Conservation (phyloP, 306 rosid species). For the Pachyrhizus erosus region DNA sequence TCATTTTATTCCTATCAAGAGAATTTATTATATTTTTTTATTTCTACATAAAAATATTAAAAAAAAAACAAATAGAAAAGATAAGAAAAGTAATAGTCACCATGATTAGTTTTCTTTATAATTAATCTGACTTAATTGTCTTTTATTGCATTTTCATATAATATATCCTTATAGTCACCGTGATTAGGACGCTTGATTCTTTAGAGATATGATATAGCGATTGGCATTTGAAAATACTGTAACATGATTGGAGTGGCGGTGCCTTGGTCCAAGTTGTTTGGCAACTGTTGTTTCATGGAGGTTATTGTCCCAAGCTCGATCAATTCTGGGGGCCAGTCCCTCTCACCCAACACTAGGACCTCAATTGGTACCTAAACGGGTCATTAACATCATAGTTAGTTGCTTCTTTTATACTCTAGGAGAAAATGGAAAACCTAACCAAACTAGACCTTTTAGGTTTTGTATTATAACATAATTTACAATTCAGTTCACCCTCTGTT, state of each 20-base stretch:
- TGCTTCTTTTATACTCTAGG: not conserved
- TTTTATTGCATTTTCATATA: not conserved
- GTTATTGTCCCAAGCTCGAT: conserved; percentile 2
- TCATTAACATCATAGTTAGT: not conserved
- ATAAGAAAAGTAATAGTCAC: no score
- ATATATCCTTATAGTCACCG: not conserved
- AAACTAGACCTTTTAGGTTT: not conserved
- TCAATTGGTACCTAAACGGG: not conserved
- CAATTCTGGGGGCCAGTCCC: not conserved
- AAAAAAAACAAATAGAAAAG: no score
- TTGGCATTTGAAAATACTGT: conserved; percentile 11
- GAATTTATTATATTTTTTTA: no score
- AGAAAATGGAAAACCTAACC: not conserved
- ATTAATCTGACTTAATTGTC: not conserved
- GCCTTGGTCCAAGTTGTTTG: not conserved
- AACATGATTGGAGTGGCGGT: conserved; percentile 15
- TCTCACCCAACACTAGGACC: not conserved
- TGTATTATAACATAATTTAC: not conserved
- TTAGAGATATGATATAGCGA: not conserved
- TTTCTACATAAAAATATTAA: no score
- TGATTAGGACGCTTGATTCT: conserved; percentile 5
- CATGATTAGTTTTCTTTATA: not conserved
- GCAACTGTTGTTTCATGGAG: conserved; percentile 9
- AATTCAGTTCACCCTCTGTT: not conserved
- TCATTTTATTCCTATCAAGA: no score